Base-by-base conservation (phyloP, 2,329 filamentous ascomycete species). In the Knoxdaviesia proteae region DNA sequence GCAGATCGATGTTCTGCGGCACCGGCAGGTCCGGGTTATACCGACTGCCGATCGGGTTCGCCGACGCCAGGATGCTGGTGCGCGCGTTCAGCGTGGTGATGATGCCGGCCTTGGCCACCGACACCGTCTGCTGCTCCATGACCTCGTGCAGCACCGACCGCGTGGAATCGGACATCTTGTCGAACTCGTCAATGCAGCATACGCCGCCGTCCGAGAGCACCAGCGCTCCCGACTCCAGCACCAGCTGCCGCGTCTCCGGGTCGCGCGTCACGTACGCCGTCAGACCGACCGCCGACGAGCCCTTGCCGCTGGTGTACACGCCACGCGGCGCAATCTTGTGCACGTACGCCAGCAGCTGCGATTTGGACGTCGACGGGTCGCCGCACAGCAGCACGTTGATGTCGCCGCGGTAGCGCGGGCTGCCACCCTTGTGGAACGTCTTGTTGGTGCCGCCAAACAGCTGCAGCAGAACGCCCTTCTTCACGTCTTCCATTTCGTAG, bases 391-490 rank as follows among this genome's bases (percentile, higher is more conserved):
- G 70, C 41, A 98, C 74, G 56, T 98, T 98, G 64, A 98, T 94
- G 59, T 98, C 90, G 48, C 90, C 90, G 64, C 90, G 76, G 58
- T 98, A 98, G 52, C 81, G 87, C 6, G 90, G 90, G 54, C 83
- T 94, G 45, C 87, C 90, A 44, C 90, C 90, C 60, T 94, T 96
- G 46, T 93, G 75, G 58, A 98, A 98, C 1, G 83, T 84, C 63
- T 98, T 98, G 67, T 98, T 98, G 34, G 90, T 94, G 44, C 90
- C 90, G 35, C 90, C 88, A 56, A 98, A 98, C 36, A 98, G 74
- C 55, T 98, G 90, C 4, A 98, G 75, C 7, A 98, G 67, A 47
- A 98, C 94, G 7, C 90, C 90, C 62, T 98, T 98, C 68, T 98
- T 98, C 40, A 96, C 86, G 53, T 98, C 90, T 51, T 98, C 90